Evolutionary conservation across 1,139 yeast genomes (phyloP).

Genomic region (Diutina catenulata): DNA sequence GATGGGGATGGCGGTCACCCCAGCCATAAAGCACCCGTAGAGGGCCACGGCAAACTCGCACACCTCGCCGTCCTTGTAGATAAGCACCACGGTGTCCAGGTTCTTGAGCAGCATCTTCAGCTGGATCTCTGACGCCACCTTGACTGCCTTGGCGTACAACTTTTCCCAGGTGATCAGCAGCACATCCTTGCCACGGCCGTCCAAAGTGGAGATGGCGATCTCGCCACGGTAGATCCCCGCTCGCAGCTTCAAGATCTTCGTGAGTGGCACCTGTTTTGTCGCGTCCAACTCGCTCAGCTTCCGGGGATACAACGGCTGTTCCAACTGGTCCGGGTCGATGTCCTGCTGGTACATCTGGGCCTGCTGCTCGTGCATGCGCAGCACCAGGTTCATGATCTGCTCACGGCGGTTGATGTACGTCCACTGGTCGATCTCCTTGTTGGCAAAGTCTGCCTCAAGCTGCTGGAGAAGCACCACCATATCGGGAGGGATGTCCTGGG

Average conservation of each 20-base stretch:
- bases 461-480: slow-evolving; percentile 32
- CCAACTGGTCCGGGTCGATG: slow-evolving; percentile 31
- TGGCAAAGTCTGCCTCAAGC: slow-evolving; percentile 32
- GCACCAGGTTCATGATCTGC: slow-evolving; percentile 31
- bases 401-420: slow-evolving; percentile 36
- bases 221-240: slow-evolving; percentile 57
- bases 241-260: slow-evolving; percentile 62
- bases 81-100: slow-evolving; percentile 72
- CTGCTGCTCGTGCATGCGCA: slow-evolving; percentile 24
- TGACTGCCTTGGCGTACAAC: slow-evolving; percentile 69
- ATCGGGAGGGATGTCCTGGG: slow-evolving; percentile 33
- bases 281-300: slow-evolving; percentile 17
- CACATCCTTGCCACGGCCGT: slow-evolving; percentile 70
- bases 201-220: slow-evolving; percentile 62
- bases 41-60: slow-evolving; percentile 79
- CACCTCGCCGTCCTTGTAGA: slow-evolving; percentile 77
- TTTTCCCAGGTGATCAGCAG: slow-evolving; percentile 83
- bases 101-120: slow-evolving; percentile 61
- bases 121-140: slow-evolving; percentile 76
- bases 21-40: slow-evolving; percentile 87
- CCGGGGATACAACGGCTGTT: slow-evolving; percentile 52
- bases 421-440: slow-evolving; percentile 36
- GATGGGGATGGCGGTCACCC: slow-evolving; percentile 89
- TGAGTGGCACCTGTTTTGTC: slow-evolving; percentile 18
- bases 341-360: slow-evolving; percentile 13